phyloP scores from a whole-genome alignment of 2,329 filamentous ascomycete genomes.

The Microdochium bolleyi region DNA sequence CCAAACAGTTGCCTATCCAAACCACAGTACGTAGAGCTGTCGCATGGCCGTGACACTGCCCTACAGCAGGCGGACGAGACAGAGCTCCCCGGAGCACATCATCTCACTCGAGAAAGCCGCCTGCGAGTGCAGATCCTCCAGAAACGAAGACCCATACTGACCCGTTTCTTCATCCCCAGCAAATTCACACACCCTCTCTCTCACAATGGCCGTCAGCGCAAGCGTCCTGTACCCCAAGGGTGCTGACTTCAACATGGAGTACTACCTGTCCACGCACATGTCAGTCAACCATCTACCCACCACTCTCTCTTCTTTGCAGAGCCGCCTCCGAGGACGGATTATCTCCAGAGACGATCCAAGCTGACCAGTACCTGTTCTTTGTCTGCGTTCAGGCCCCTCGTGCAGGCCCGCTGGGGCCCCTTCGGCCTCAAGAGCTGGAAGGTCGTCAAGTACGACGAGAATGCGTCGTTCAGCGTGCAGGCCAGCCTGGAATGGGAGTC shows the following conservation, averaged over 20 bases:
- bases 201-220: background rate
- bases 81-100: too few relatives aligned
- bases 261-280: constrained; percentile 1
- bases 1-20: too few relatives aligned
- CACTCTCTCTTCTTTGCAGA: too few relatives aligned
- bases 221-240: background rate
- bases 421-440: background rate
- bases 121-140: too few relatives aligned
- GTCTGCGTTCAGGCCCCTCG: background rate
- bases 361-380: too few relatives aligned
- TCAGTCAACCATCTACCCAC: background rate
- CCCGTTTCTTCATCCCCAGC: background rate
- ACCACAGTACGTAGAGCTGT: too few relatives aligned
- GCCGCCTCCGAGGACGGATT: background rate
- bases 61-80: too few relatives aligned
- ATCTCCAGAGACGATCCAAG: background rate
- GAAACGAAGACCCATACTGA: background rate
- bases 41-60: too few relatives aligned
- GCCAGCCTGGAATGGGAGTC: background rate
- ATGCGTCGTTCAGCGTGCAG: background rate
- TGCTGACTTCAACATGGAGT: background rate
- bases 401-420: background rate
- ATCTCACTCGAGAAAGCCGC: too few relatives aligned
- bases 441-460: background rate
- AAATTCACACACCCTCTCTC: background rate